Evolutionary conservation across 2,329 filamentous ascomycete species (phyloP).

Genomic region (Aspergillus sp.): DNA sequence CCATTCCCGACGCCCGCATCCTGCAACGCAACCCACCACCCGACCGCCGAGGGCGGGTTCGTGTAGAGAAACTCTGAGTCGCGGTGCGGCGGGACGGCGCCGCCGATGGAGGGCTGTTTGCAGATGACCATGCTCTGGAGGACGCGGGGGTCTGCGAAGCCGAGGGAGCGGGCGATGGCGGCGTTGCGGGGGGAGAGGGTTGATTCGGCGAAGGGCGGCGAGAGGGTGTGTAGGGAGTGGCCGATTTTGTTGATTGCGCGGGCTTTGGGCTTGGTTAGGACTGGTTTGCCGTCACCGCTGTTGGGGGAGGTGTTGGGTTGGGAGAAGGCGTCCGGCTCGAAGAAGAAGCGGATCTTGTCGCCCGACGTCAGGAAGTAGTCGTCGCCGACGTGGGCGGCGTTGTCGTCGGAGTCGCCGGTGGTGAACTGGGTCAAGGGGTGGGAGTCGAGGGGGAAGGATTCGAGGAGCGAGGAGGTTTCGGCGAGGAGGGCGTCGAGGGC

Average conservation of each 20-base stretch:
- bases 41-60: slow-evolving; percentile 75
- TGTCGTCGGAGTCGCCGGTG: slow-evolving; percentile 59
- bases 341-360: slow-evolving; percentile 93
- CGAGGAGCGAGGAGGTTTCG: slow-evolving; percentile 67
- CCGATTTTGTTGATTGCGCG: slow-evolving; percentile 85
- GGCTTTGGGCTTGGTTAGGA: slow-evolving; percentile 67
- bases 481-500: slow-evolving; percentile 60
- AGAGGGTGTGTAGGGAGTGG: slow-evolving; percentile 63
- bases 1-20: slow-evolving; percentile 81
- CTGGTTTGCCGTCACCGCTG: slow-evolving; percentile 43
- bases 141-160: slow-evolving; percentile 64
- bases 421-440: slow-evolving; percentile 94
- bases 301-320: slow-evolving; percentile 12
- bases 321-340: slow-evolving; percentile 86
- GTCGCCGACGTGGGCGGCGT: slow-evolving; percentile 73
- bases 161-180: slow-evolving; percentile 60
- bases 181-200: slow-evolving; percentile 42
- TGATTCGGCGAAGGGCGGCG: slow-evolving; percentile 53
- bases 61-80: slow-evolving; percentile 92
- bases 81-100: slow-evolving; percentile 81
- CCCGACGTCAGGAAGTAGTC: slow-evolving; percentile 85
- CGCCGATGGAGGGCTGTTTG: slow-evolving; percentile 95
- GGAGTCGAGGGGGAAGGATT: slow-evolving; percentile 64
- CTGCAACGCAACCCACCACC: slow-evolving; percentile 96
- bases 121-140: slow-evolving; percentile 97